Evolutionary conservation across 2,329 filamentous ascomycete species (phyloP).

Genomic region (Colletotrichum karsti): DNA sequence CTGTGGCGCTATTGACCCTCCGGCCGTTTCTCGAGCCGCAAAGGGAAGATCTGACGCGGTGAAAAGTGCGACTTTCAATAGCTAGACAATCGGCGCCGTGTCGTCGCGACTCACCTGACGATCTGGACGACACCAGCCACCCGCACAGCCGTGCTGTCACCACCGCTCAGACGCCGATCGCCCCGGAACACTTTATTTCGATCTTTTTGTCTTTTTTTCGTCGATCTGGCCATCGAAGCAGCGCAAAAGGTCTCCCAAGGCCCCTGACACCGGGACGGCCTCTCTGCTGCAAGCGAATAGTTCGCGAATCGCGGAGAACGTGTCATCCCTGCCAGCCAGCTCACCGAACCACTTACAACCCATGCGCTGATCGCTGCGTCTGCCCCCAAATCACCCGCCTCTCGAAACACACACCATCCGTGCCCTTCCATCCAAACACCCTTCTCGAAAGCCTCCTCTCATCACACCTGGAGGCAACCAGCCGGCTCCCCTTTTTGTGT

Average conservation of each 20-base stretch:
- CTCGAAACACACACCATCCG: neutral
- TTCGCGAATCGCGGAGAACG: neutral
- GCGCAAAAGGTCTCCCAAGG: neutral
- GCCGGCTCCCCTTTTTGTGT: neutral
- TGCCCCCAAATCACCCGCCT: neutral
- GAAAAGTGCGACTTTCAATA: neutral
- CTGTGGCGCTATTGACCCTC: neutral
- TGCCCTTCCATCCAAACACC: neutral
- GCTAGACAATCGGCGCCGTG: neutral
- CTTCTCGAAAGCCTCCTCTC: neutral
- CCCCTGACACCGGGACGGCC: neutral
- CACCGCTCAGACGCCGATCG: too few species aligned
- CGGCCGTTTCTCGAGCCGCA: neutral
- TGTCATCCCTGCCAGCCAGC: slow-evolving; percentile 10
- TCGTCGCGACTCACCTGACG: neutral
- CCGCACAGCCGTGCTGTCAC: slow-evolving; percentile 13
- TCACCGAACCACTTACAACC: neutral
- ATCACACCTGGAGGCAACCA: neutral
- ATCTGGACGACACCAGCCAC: slow-evolving; percentile 3
- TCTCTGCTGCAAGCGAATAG: neutral
- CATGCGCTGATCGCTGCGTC: neutral
- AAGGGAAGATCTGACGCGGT: neutral
- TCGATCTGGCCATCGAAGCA: too few species aligned
- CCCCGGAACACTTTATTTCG: too few species aligned
- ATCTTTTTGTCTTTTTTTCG: too few species aligned